These are phyloP conservation scores for Bremia lactucae DNA, from an alignment of 352 stramenopile species.

Conservation along the genomic window DNA sequence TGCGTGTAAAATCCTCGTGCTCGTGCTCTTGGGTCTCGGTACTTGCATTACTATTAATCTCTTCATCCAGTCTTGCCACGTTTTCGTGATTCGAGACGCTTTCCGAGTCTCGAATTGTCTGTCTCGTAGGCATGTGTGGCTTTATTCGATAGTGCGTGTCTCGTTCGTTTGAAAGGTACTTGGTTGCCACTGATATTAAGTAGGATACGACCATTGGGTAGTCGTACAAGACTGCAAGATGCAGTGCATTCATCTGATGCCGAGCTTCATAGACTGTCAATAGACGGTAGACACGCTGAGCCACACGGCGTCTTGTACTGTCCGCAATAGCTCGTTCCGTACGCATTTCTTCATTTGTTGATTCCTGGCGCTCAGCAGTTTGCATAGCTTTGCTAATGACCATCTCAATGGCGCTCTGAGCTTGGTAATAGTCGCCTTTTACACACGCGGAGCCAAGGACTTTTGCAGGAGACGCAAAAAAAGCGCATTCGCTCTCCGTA, in stretches of 20 bases:
- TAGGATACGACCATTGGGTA: constrained; percentile 52
- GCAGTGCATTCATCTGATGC: constrained; percentile 68
- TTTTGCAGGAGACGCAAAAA: constrained; percentile 52
- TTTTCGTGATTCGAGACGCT: constrained; percentile 10
- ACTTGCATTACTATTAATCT: constrained; percentile 16
- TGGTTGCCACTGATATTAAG: constrained; percentile 32
- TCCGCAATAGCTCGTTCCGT: constrained; percentile 1
- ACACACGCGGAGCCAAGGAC: constrained; percentile 60
- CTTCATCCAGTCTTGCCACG: constrained; percentile 9
- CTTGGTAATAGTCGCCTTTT: constrained; percentile 65
- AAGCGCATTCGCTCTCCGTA: constrained; percentile 25
- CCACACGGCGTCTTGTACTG: constrained; percentile 8
- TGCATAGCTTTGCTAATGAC: constrained; percentile 25
- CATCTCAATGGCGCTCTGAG: constrained; percentile 53
- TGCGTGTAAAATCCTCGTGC: constrained; percentile 6
- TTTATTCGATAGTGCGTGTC: constrained; percentile 1
- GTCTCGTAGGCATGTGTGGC: constrained; percentile 7
- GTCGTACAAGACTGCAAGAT: constrained; percentile 68
- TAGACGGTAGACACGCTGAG: constrained; percentile 31
- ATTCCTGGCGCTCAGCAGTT: constrained; percentile 14
- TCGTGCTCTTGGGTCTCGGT: constrained; percentile 17
- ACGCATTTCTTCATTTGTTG: constrained; percentile 10
- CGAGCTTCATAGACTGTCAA: constrained; percentile 55
- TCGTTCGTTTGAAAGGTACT: constrained; percentile 25
- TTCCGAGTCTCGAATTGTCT: constrained; percentile 5